A percentile compares a stretch with the other conserved stretches of the same genome.
Evolutionary conservation across 257 asterid species (phyloP).

Genomic region (Knoxia roxburghii): DNA sequence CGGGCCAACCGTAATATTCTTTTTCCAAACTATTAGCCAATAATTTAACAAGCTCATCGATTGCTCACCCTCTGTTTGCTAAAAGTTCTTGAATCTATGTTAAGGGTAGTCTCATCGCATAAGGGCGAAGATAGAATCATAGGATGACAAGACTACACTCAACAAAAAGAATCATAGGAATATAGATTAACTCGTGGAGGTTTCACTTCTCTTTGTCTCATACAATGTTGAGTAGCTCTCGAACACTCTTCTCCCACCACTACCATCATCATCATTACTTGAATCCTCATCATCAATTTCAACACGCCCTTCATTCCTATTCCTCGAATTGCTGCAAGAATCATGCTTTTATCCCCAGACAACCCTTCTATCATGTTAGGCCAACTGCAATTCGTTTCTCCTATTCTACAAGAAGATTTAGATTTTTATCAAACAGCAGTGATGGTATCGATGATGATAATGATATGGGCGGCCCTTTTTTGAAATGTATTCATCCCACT

Average conservation of each 20-base stretch:
- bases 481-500: constrained; percentile 14
- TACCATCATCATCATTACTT: no score
- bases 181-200: no score
- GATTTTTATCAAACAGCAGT: constrained; percentile 2
- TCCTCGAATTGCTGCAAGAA: not conserved
- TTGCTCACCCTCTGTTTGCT: no score
- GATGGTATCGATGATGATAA: not conserved
- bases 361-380: not conserved
- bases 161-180: no score
- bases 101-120: no score
- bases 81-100: no score
- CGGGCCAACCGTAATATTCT: no score
- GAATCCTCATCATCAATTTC: not conserved
- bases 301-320: not conserved
- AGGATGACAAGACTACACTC: no score
- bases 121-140: no score
- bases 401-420: constrained; percentile 12
- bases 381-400: not conserved
- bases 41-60: no score
- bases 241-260: constrained; percentile 5
- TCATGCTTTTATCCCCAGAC: not conserved
- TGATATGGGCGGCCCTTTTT: constrained; percentile 11
- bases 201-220: no score
- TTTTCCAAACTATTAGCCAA: no score
- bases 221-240: constrained; percentile 17